Percentiles rank a stretch among this genome's conserved stretches.
Evolutionary conservation across 2,329 filamentous ascomycete genomes (phyloP).

Genomic region (Nemania sp.): DNA sequence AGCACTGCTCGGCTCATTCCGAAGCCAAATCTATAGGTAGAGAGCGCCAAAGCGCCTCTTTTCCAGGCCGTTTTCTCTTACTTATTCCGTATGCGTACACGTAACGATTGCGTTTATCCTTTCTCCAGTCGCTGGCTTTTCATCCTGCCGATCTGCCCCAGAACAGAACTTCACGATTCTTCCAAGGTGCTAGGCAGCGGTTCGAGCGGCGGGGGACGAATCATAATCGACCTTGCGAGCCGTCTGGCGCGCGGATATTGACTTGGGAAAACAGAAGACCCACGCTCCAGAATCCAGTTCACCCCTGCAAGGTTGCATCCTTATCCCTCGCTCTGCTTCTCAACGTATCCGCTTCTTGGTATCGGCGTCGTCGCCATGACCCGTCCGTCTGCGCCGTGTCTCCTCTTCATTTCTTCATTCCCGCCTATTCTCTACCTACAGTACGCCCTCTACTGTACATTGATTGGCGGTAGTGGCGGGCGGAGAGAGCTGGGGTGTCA

Average conservation of each 20-base stretch:
- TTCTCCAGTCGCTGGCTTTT: constrained; percentile 7
- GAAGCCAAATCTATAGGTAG: constrained; percentile 25
- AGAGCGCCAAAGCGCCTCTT: constrained; percentile 26
- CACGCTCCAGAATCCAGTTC: constrained; percentile 22
- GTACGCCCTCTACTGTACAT: not conserved
- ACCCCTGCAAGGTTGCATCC: constrained; percentile 30
- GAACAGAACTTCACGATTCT: constrained; percentile 5
- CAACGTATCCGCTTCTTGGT: constrained; percentile 21
- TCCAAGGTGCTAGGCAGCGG: constrained; percentile 29
- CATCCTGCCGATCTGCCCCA: constrained; percentile 29
- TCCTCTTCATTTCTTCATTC: not conserved
- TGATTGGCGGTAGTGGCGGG: constrained; percentile 7
- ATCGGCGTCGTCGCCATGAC: constrained; percentile 20
- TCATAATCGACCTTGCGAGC: constrained; percentile 40
- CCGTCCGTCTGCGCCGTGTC: constrained; percentile 7
- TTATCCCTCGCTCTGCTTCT: constrained; percentile 31
- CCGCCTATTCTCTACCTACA: constrained; percentile 7
- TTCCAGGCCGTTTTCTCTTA: not conserved
- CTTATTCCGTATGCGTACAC: not conserved
- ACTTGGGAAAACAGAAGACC: constrained; percentile 32
- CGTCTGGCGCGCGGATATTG: constrained; percentile 48
- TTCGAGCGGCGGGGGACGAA: constrained; percentile 46
- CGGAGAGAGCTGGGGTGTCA: not conserved
- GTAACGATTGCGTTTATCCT: not conserved
- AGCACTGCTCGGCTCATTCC: constrained; percentile 37